Conservation (phyloP, 176 grass and related monocot genomes). For the Themeda triandra region DNA sequence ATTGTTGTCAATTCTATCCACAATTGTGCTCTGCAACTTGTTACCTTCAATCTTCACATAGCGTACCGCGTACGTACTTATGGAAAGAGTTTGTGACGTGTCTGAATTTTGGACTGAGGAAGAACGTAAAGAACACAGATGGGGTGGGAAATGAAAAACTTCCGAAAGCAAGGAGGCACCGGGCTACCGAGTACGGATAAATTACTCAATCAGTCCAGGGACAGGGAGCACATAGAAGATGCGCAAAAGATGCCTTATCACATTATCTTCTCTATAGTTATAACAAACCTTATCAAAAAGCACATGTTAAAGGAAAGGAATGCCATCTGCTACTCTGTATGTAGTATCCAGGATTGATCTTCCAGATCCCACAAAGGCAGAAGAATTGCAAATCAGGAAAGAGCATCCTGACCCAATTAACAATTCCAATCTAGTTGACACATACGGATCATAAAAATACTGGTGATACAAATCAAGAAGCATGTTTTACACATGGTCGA, state of each 20-base stretch:
- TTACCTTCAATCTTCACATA: background rate
- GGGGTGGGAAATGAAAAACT: too few relatives aligned
- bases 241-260: background rate
- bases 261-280: background rate
- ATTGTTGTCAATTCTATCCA: slow-evolving; percentile 30
- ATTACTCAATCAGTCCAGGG: background rate
- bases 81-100: background rate
- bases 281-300: background rate
- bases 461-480: background rate
- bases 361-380: background rate
- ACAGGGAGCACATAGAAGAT: background rate
- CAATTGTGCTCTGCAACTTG: background rate
- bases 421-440: background rate
- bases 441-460: background rate
- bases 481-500: background rate
- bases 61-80: too few relatives aligned
- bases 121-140: background rate
- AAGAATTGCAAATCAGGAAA: background rate
- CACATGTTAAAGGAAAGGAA: background rate
- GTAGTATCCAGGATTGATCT: background rate
- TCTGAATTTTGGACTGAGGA: background rate
- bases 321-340: background rate
- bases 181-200: background rate
- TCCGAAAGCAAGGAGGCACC: too few relatives aligned
- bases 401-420: background rate